These are phyloP conservation scores for Rhododendron griersonianum DNA, from an alignment of 148 eudicot genomes.

Conservation along the genomic window DNA sequence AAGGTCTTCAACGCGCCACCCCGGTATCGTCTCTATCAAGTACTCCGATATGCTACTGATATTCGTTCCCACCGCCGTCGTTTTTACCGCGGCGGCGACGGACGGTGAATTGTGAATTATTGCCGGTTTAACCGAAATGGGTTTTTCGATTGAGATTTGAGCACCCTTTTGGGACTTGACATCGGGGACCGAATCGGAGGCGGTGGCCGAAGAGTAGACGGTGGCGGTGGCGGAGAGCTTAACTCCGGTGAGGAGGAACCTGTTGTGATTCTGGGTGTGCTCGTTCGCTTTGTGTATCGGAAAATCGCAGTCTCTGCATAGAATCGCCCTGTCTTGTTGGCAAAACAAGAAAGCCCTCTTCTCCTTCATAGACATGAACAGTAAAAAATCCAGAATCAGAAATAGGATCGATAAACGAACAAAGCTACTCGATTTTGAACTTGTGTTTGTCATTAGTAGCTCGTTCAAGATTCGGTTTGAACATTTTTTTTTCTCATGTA, in stretches of 20 bases:
- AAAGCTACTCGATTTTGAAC: not conserved
- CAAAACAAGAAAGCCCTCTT: constrained; percentile 73
- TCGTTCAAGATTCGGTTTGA: not conserved
- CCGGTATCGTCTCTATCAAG: constrained; percentile 68
- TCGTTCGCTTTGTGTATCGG: constrained; percentile 69
- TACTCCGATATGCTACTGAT: constrained; percentile 62
- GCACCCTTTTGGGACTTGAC: constrained; percentile 17
- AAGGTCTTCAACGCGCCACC: constrained; percentile 83
- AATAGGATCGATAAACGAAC: not conserved
- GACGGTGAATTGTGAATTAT: constrained; percentile 2
- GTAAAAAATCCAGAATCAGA: not conserved
- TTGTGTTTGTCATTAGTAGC: not conserved
- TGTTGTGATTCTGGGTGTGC: constrained; percentile 54
- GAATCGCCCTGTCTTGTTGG: constrained; percentile 72
- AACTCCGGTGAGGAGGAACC: constrained; percentile 69
- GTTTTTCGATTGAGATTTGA: constrained; percentile 12
- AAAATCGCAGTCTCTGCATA: constrained; percentile 70
- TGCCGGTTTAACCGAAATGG: constrained; percentile 6
- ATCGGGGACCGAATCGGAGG: constrained; percentile 26
- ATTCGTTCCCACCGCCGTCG: not conserved
- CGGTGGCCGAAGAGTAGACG: constrained; percentile 15
- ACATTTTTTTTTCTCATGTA: no score
- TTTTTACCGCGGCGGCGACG: not conserved
- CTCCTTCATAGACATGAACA: constrained; percentile 35
- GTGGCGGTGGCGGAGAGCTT: constrained; percentile 40